Evolutionary conservation across 2,329 filamentous ascomycete species (phyloP).

Genomic region (Cladobotryum protrusum): DNA sequence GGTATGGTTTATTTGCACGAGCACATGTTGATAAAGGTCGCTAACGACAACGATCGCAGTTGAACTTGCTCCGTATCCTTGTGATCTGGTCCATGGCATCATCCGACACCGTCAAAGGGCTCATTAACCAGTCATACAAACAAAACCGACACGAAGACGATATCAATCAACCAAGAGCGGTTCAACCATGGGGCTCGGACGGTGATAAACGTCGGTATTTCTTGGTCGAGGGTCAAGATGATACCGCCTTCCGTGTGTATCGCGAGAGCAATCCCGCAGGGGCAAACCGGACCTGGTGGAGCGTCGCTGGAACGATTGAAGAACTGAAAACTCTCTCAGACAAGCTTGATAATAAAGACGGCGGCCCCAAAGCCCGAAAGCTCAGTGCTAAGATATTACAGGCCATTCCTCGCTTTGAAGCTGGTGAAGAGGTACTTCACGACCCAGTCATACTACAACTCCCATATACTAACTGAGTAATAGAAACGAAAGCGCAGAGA

Average conservation of each 20-base stretch:
- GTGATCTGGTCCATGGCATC: conserved; percentile 85
- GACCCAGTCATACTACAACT: neutral
- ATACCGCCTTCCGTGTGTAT: conserved; percentile 91
- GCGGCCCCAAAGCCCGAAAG: conserved; percentile 71
- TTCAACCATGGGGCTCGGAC: conserved; percentile 86
- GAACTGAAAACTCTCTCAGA: conserved; percentile 71
- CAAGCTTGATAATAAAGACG: conserved; percentile 70
- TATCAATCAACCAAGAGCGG: conserved; percentile 77
- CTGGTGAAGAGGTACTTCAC: conserved; percentile 69
- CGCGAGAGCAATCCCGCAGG: conserved; percentile 81
- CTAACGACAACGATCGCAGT: conserved; percentile 40
- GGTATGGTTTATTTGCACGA: conserved; percentile 43
- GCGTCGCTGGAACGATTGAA: conserved; percentile 82
- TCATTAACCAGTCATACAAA: conserved; percentile 86
- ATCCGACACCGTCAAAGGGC: conserved; percentile 72
- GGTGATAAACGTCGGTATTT: conserved; percentile 90
- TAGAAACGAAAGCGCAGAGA: conserved; percentile 91
- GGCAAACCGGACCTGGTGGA: conserved; percentile 80
- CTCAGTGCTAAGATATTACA: conserved; percentile 70
- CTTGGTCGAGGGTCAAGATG: conserved; percentile 86
- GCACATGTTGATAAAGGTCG: neutral
- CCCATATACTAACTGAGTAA: neutral
- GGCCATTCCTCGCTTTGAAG: conserved; percentile 85
- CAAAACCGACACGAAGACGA: conserved; percentile 74
- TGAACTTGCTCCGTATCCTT: conserved; percentile 75